Evolutionary conservation across 2,329 filamentous ascomycete species (phyloP).

Genomic region (Didymella sp.): DNA sequence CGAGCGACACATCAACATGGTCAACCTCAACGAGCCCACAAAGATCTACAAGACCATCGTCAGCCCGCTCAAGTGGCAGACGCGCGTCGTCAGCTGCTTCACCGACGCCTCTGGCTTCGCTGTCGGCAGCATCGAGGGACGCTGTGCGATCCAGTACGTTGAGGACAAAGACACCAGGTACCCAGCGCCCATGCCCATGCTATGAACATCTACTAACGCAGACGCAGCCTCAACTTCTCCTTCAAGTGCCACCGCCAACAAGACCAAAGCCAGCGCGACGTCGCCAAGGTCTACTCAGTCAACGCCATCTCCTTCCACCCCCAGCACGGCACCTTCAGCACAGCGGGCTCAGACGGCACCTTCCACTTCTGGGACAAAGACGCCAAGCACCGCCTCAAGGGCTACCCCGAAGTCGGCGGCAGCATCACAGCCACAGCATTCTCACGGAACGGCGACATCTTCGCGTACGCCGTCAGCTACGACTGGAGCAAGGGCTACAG

Average conservation of each 20-base stretch:
- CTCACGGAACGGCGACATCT: conserved; percentile 75
- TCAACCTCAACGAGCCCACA: conserved; percentile 86
- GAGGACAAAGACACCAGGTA: conserved; percentile 87
- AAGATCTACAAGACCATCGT: conserved; percentile 97
- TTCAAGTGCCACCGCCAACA: conserved; percentile 98
- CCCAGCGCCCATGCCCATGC: conserved; percentile 3
- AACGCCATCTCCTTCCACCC: conserved; percentile 99
- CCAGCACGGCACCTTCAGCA: conserved; percentile 96
- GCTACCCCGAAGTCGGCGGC: conserved; percentile 69
- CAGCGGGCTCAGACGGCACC: conserved; percentile 91
- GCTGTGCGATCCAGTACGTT: conserved; percentile 97
- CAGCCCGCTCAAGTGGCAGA: conserved; percentile 98
- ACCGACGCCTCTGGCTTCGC: conserved; percentile 90
- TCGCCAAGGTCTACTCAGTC: conserved; percentile 90
- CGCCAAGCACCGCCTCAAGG: conserved; percentile 64
- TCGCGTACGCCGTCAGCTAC: conserved; percentile 79
- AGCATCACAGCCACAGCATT: conserved; percentile 93
- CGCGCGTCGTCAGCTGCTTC: conserved; percentile 92
- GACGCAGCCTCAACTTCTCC: conserved; percentile 81
- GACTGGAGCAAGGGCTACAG: conserved; percentile 98
- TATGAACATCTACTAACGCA: conserved; percentile 16
- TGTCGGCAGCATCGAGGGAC: conserved; percentile 93
- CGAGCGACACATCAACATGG: conserved; percentile 93
- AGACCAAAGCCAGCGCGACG: conserved; percentile 66
- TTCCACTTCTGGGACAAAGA: conserved; percentile 93